Percentiles rank a stretch among this genome's conserved stretches.
These are phyloP conservation scores for Cadophora sp. DNA, from an alignment of 2,329 filamentous ascomycete species.

Conservation along the genomic window DNA sequence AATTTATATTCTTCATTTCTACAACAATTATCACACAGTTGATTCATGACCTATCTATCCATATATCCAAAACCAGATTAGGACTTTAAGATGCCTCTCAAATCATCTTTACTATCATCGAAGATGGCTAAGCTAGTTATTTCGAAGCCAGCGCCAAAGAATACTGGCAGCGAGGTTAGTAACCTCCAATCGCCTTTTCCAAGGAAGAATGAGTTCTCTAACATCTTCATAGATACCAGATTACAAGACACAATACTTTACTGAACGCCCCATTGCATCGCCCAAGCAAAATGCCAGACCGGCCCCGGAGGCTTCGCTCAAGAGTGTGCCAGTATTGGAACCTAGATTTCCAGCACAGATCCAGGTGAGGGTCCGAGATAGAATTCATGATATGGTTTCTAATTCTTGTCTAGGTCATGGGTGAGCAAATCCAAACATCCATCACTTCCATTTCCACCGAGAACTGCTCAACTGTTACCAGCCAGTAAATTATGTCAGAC, in stretches of 20 bases:
- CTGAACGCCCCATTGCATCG: not conserved
- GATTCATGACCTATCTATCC: not conserved
- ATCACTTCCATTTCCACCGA: not conserved
- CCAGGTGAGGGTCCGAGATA: not conserved
- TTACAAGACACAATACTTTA: not conserved
- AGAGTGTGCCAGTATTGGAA: not conserved
- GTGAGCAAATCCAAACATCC: not conserved
- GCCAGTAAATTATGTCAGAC: no score
- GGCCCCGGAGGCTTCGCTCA: not conserved
- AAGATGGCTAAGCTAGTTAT: not conserved
- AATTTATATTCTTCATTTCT: not conserved
- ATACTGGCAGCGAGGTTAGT: not conserved
- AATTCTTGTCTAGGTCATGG: not conserved
- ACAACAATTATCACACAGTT: not conserved
- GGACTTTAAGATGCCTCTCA: not conserved
- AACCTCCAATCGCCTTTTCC: not conserved
- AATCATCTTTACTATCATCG: not conserved
- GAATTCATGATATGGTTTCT: not conserved
- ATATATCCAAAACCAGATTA: not conserved
- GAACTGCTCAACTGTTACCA: no score
- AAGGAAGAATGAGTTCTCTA: not conserved
- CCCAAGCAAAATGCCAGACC: not conserved
- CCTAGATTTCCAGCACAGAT: not conserved
- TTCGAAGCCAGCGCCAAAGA: not conserved
- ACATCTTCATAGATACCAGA: not conserved